Base-by-base conservation (phyloP, 495 filamentous ascomycete genomes). In the Entonaema liquescens region DNA sequence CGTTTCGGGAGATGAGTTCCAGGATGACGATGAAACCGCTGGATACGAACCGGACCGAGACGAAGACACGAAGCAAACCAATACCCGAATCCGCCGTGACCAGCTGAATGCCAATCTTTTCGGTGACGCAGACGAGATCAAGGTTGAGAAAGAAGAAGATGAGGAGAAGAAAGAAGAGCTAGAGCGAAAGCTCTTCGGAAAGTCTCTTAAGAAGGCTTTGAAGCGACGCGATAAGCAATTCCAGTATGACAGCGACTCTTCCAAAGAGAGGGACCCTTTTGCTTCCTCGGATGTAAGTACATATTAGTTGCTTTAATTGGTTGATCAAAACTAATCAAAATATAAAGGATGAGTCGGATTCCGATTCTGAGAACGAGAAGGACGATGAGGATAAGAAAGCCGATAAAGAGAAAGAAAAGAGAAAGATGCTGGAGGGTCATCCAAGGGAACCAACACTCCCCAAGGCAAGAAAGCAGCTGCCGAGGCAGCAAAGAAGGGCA, bases 21-120 rank as follows among this genome's bases (percentile, higher is more conserved):
- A 79, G 49, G 78, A 98, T 74, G 95, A 99, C 74, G 95, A 99
- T 75, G 95, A 98, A 74, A 87, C 89, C 50, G 90, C 92, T 12
- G 83, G 83, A 58, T 85, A 96, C 44, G 92, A 96, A 75, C 89
- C 90, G 60, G 91, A 93, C 9, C 81, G 88, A 52, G 93, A 97
- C 58, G 92, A 96, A 67, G 93, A 97, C 44, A 82, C 88, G 0
- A 98, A 97, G 76, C 91, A 93, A n/a, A 88, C 93, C 3, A 90
- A 95, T 72, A 89, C 90, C 59, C 86, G 89, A 67, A 91, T 98
- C 67, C 95, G 94, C 67, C 88, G 92, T 36, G 94, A 99, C 73
- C 93, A 95, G 72, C 82, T 94, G 31, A 88, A 87, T 63, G 95
- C 95, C 13, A 97, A 97, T 72, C 80, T 95, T 6, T 97, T 97